A percentile compares a stretch with the other conserved stretches of the same genome.
Evolutionary conservation across 306 rosid species (phyloP).

Genomic region (Pyrus pyrifolia): DNA sequence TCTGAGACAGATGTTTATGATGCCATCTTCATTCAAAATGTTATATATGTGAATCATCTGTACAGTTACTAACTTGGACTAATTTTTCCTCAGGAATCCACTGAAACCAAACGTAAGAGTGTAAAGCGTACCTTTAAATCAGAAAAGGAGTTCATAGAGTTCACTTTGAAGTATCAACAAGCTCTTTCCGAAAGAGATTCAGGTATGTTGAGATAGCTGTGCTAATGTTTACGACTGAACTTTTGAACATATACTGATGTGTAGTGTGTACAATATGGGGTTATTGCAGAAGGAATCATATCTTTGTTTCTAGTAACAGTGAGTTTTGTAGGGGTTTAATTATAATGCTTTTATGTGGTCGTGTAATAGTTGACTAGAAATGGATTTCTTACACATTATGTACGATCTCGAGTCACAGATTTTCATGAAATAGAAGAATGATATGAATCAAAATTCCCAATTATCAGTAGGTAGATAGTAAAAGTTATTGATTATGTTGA

Average conservation of each 20-base stretch:
- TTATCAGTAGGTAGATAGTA: neutral
- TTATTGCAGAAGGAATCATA: neutral
- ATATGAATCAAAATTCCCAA: neutral
- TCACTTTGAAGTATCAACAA: conserved; percentile 82
- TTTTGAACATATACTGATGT: neutral
- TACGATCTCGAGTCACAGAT: neutral
- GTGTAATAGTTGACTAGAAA: neutral
- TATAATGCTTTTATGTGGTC: neutral
- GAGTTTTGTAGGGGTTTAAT: neutral
- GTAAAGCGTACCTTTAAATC: conserved; percentile 69
- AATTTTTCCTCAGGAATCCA: conserved; percentile 45
- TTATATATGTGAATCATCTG: neutral
- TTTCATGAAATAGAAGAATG: neutral
- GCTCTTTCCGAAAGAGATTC: conserved; percentile 86
- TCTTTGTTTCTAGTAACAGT: neutral
- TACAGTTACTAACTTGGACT: neutral
- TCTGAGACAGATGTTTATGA: neutral
- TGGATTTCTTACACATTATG: neutral
- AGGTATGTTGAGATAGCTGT: conserved; percentile 42
- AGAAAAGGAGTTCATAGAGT: conserved; percentile 87
- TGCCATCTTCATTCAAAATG: neutral
- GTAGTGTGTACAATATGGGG: neutral
- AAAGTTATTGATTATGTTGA: neutral
- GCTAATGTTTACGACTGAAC: conserved; percentile 1
- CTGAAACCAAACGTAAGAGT: conserved; percentile 70